These are phyloP conservation scores for Flaveria sonorensis DNA, from an alignment of 129 eudicot species.

Conservation along the genomic window DNA sequence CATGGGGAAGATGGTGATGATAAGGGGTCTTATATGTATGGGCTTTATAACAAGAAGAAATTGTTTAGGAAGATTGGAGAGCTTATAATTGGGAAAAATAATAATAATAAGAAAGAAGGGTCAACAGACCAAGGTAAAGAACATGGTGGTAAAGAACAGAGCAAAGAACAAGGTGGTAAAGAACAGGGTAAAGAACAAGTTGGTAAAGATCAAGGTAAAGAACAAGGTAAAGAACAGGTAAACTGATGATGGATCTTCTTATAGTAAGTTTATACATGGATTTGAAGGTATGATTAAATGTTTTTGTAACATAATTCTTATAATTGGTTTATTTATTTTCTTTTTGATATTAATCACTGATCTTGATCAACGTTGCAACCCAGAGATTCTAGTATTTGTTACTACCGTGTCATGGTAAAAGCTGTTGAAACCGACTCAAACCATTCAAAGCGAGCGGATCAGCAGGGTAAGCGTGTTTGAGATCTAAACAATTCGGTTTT, in stretches of 20 bases:
- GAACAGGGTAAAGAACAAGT: constrained; percentile 13
- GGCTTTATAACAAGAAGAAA: constrained; percentile 31
- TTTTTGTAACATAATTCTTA: constrained; percentile 13
- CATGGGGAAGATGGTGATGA: constrained; percentile 37
- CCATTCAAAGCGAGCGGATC: neutral
- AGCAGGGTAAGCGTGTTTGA: no score
- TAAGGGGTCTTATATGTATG: constrained; percentile 25
- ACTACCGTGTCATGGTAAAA: no score
- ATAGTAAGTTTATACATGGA: constrained; percentile 8
- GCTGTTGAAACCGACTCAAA: neutral
- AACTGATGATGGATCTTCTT: constrained; percentile 18
- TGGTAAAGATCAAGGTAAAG: constrained; percentile 19
- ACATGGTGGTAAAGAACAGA: constrained; percentile 9
- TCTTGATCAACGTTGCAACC: neutral
- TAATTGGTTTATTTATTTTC: neutral
- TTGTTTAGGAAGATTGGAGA: constrained; percentile 59
- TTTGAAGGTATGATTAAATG: constrained; percentile 23
- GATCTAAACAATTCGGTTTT: no score
- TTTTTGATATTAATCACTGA: neutral
- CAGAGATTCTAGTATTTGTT: neutral
- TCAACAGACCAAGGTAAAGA: constrained; percentile 17
- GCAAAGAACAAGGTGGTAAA: constrained; percentile 11
- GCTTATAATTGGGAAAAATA: constrained; percentile 43
- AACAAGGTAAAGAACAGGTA: constrained; percentile 19
- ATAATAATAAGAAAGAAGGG: constrained; percentile 29